These are phyloP conservation scores for Ogataea glucozyma DNA, from an alignment of 805 yeast genomes.

Conservation along the genomic window DNA sequence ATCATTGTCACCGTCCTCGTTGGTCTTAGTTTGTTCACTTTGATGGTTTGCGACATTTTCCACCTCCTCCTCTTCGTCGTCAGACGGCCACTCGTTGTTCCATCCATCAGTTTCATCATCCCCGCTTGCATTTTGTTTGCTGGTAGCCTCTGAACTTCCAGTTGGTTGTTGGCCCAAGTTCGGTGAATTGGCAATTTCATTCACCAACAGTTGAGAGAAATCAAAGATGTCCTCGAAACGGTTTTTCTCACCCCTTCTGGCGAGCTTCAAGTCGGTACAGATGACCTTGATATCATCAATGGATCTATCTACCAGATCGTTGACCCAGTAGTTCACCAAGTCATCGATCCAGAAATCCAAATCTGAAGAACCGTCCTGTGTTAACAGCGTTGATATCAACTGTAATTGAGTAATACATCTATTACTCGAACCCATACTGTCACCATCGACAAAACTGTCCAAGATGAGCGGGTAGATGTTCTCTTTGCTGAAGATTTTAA, in stretches of 20 bases:
- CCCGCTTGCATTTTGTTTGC: background rate
- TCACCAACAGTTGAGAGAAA: constrained; percentile 6
- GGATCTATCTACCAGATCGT: constrained; percentile 26
- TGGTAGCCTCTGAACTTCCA: background rate
- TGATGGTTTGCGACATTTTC: too few relatives aligned
- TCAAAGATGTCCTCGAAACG: constrained; percentile 7
- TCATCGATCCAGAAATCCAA: constrained; percentile 38
- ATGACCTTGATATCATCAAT: constrained; percentile 30
- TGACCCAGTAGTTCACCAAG: constrained; percentile 31
- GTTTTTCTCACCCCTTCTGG: background rate
- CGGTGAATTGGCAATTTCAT: constrained; percentile 6
- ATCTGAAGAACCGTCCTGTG: constrained; percentile 33
- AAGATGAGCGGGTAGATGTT: constrained; percentile 31
- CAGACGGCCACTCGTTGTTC: constrained; percentile 30
- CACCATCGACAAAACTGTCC: constrained; percentile 20
- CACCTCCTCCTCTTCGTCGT: constrained; percentile 18
- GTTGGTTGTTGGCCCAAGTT: background rate
- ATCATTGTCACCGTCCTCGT: constrained; percentile 6
- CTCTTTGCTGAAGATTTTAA: constrained; percentile 23
- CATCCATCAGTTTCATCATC: constrained; percentile 21
- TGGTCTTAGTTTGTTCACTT: constrained; percentile 1
- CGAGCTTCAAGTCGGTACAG: constrained; percentile 17
- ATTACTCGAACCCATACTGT: constrained; percentile 1
- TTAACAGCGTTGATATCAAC: constrained; percentile 27
- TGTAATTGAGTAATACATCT: constrained; percentile 15